Percentiles rank a stretch among this genome's conserved stretches.
Evolutionary conservation across 805 yeast genomes (phyloP).

Genomic region (Suhomyces sp.): DNA sequence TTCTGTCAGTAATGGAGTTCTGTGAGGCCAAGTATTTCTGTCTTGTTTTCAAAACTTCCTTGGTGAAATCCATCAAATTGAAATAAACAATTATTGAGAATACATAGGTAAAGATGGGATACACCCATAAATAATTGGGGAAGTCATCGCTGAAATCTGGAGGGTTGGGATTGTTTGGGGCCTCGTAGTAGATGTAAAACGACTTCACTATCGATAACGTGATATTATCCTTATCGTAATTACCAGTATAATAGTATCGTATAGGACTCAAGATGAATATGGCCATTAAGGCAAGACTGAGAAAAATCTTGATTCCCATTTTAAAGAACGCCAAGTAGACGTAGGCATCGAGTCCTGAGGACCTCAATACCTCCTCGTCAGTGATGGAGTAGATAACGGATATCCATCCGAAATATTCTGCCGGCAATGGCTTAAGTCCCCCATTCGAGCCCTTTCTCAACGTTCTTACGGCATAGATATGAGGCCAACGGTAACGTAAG

Average conservation of each 20-base stretch:
- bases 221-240: slow-evolving; percentile 42
- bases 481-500: slow-evolving; percentile 54
- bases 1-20: slow-evolving; percentile 58
- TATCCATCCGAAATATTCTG: slow-evolving; percentile 26
- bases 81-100: slow-evolving; percentile 50
- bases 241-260: slow-evolving; percentile 41
- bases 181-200: slow-evolving; percentile 6
- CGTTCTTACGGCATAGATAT: slow-evolving; percentile 56
- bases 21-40: slow-evolving; percentile 61
- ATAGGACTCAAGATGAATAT: slow-evolving; percentile 37
- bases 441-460: slow-evolving; percentile 40
- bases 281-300: slow-evolving; percentile 21
- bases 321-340: slow-evolving; percentile 42
- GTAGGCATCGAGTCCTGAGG: slow-evolving; percentile 29
- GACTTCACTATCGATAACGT: slow-evolving; percentile 8
- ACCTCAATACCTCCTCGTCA: slow-evolving; percentile 24
- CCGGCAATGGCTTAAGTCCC: slow-evolving; percentile 44
- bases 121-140: slow-evolving; percentile 49
- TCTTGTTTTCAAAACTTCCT: slow-evolving; percentile 48
- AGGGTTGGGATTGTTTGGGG: slow-evolving; percentile 10
- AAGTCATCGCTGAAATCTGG: slow-evolving; percentile 36
- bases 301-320: slow-evolving; percentile 25
- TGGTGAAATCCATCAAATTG: slow-evolving; percentile 47
- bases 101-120: slow-evolving; percentile 55
- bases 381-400: slow-evolving; percentile 23